A percentile compares a stretch with the other conserved stretches of the same genome.
phyloP scores from a whole-genome alignment of 495 filamentous ascomycete species.

The Trichoderma virens region DNA sequence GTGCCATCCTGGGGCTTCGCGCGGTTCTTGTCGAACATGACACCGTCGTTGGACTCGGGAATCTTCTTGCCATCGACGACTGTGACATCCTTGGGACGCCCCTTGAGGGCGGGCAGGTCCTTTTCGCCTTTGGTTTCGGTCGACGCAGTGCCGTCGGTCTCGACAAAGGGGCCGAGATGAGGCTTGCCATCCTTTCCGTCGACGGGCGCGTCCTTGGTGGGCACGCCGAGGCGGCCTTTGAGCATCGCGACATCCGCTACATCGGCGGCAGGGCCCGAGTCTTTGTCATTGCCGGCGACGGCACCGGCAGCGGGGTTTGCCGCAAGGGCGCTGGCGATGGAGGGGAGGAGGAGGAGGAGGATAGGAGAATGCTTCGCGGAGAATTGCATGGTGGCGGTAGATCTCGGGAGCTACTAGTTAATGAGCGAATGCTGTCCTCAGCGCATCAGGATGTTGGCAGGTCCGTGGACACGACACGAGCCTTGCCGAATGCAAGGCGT shows the following conservation, averaged over 20 bases:
- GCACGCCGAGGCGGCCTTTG: constrained; percentile 37
- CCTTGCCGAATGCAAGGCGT: background rate
- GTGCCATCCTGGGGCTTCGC: constrained; percentile 71
- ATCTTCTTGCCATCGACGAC: constrained; percentile 59
- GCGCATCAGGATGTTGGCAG: background rate
- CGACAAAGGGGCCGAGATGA: constrained; percentile 82
- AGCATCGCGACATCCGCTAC: constrained; percentile 21
- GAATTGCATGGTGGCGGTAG: constrained; percentile 29
- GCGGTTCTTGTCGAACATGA: constrained; percentile 81
- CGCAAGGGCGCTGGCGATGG: constrained; percentile 30
- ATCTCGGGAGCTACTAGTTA: background rate
- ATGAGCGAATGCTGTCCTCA: background rate
- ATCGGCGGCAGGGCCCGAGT: constrained; percentile 12
- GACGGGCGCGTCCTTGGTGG: constrained; percentile 83
- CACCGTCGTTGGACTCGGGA: constrained; percentile 72
- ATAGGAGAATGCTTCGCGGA: constrained; percentile 31
- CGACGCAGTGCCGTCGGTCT: constrained; percentile 43
- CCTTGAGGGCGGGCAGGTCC: constrained; percentile 39
- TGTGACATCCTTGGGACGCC: constrained; percentile 38
- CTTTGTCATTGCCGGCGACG: constrained; percentile 12
- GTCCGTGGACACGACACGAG: background rate
- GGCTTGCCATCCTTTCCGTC: constrained; percentile 96
- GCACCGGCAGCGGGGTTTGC: constrained; percentile 13
- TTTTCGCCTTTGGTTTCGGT: constrained; percentile 24
- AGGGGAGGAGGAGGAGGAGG: constrained; percentile 38